A percentile compares a stretch with the other conserved stretches of the same genome.
These are phyloP conservation scores for Magnusiomyces fungicola DNA, from an alignment of 1,139 yeast genomes.

Conservation along the genomic window DNA sequence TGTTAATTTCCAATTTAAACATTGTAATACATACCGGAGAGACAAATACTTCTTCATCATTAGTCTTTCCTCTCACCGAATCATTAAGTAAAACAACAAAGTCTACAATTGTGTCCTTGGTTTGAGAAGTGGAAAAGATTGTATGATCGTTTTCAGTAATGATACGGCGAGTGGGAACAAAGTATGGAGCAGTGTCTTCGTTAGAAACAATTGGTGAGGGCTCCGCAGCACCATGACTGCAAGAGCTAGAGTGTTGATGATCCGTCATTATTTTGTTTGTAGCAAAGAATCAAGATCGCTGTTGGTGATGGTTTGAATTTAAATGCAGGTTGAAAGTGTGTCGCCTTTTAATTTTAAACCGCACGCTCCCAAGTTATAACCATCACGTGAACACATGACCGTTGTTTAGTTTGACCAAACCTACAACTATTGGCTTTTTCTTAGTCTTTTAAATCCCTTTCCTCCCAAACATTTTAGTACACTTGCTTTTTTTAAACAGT, in stretches of 20 bases:
- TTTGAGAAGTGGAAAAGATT: conserved; percentile 50
- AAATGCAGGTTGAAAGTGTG: neutral
- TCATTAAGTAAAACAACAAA: conserved; percentile 56
- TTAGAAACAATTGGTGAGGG: neutral
- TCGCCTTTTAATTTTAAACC: neutral
- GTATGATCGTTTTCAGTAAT: conserved; percentile 54
- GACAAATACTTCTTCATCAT: conserved; percentile 22
- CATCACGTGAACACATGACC: neutral
- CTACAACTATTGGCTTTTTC: neutral
- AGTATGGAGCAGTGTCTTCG: neutral
- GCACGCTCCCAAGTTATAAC: neutral
- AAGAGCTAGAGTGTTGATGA: neutral
- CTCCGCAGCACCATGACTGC: neutral
- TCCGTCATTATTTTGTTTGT: neutral
- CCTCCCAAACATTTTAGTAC: too few relatives aligned
- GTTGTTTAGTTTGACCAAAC: neutral
- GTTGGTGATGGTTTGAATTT: neutral
- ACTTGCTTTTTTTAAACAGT: neutral
- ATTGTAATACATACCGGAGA: neutral
- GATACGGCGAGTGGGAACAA: conserved; percentile 39
- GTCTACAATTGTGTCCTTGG: conserved; percentile 44
- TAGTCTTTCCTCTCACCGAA: conserved; percentile 56
- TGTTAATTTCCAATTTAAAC: neutral
- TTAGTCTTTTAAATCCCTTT: too few relatives aligned
- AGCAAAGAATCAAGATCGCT: neutral